Percentiles rank a stretch among this genome's conserved stretches.
phyloP scores from a whole-genome alignment of 1,139 yeast genomes.

The Geotrichum klebahnii region DNA sequence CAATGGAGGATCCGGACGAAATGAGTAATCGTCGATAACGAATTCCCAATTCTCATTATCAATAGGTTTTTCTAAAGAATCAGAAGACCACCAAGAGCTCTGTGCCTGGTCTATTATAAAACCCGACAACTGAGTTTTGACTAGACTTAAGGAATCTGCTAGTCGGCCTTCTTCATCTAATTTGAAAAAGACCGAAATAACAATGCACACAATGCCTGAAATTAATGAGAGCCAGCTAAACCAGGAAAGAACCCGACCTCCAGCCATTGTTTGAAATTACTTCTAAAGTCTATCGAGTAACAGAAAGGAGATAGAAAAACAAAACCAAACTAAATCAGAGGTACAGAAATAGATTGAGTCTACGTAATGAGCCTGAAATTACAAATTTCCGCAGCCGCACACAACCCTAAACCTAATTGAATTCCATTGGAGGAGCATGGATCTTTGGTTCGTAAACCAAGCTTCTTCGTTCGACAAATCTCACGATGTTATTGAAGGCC shows the following conservation, averaged over 20 bases:
- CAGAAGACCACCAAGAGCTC: constrained; percentile 1
- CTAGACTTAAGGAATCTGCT: neutral
- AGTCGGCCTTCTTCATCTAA: neutral
- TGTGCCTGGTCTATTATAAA: neutral
- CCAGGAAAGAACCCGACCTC: neutral
- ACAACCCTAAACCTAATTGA: neutral
- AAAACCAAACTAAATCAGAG: neutral
- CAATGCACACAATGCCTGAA: constrained; percentile 5
- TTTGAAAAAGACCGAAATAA: neutral
- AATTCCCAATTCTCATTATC: constrained; percentile 1
- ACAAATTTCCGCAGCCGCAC: neutral
- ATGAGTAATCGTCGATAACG: constrained; percentile 23
- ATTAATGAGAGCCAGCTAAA: constrained; percentile 7
- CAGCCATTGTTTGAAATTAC: neutral
- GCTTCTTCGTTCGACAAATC: neutral
- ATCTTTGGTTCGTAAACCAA: neutral
- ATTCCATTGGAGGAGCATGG: neutral
- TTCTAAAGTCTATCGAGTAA: neutral
- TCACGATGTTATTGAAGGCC: neutral
- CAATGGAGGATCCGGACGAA: constrained; percentile 28
- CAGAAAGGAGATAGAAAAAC: neutral
- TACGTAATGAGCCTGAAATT: neutral
- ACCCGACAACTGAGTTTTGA: neutral
- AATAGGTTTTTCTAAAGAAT: constrained; percentile 3
- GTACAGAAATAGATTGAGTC: neutral